Evolutionary conservation across 2,329 filamentous ascomycete genomes (phyloP), one percentile per base, ranked within the genome.

Genomic region (Elsinoe perseae): DNA sequence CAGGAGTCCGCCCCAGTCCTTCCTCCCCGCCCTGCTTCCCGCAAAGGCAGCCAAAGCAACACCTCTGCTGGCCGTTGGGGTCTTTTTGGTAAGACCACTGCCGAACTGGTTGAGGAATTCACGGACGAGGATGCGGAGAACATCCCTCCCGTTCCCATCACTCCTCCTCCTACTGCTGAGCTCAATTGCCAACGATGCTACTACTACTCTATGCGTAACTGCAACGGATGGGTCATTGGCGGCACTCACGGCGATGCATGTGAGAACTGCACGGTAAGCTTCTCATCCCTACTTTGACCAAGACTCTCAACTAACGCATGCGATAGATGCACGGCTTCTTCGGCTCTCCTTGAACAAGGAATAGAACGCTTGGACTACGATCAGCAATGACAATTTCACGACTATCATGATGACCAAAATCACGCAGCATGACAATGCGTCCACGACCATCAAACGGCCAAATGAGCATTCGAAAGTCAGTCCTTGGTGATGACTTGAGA

Each of bases 191-290:
- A 65, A 40, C 64, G 63, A 14, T 70, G 68, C 62, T 69, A 70
- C 58, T 70, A 70, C 63, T 69, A 64, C 58, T 64, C 63, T 18
- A 66, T 68, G 25, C 62, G 68, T 21, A 65, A 68, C 56, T 70
- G 68, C 60, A 65, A 68, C 43, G 68, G 68, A 23, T 70, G 64
- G 59, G 66, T 69, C 20, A 62, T 70, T 50, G 66, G 66, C 14
- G 67, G 68, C 18, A 58, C 61, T 16, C 58, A 61, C 21, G 66
- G 67, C 6, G 67, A 69, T 57, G 64, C 68, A 12, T 70, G 68
- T 46, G 68, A 70, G 56, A 62, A 59, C 20, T 64, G 62, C 40
- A 58, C 61, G 40, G 59, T 61, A 61, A 48, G 59, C 50, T 28
- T 9, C 40, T 9, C 7, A 12, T 34, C 14, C 8, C 20, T 14